A percentile compares a stretch with the other conserved stretches of the same genome.
These are phyloP conservation scores for Dendrobium catenatum DNA, from an alignment of 106 monocot species.

Conservation along the genomic window DNA sequence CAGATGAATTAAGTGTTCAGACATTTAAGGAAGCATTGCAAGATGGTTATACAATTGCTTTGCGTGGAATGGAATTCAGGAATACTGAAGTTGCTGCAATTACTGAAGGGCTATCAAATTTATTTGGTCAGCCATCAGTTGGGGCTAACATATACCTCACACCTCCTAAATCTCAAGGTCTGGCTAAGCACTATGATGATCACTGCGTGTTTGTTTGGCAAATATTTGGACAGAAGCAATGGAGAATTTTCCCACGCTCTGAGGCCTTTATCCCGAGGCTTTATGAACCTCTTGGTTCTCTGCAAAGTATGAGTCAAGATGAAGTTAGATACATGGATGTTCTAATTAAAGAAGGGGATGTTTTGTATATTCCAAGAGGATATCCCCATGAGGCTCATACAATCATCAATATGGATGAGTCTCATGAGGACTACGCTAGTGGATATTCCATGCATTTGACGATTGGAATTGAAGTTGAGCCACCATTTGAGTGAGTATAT, in stretches of 20 bases:
- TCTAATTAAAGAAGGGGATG: conserved; percentile 54
- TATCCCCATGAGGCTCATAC: conserved; percentile 82
- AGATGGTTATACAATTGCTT: conserved; percentile 64
- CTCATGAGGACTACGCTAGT: neutral
- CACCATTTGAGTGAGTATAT: conserved; percentile 81
- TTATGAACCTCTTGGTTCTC: conserved; percentile 38
- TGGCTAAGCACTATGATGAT: conserved; percentile 77
- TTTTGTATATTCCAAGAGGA: conserved; percentile 87
- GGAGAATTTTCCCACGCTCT: conserved; percentile 34
- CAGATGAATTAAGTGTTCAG: conserved; percentile 12
- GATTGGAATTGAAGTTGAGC: conserved; percentile 85
- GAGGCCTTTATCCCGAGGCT: conserved; percentile 51
- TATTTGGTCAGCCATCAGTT: conserved; percentile 90
- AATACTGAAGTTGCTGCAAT: conserved; percentile 48
- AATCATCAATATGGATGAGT: conserved; percentile 14
- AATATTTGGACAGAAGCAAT: conserved; percentile 53
- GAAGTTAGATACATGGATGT: conserved; percentile 15
- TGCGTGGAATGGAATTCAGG: conserved; percentile 73
- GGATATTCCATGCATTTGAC: conserved; percentile 75
- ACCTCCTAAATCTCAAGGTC: conserved; percentile 73
- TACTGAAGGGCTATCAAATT: conserved; percentile 32
- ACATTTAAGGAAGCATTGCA: conserved; percentile 57
- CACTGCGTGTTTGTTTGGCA: conserved; percentile 95
- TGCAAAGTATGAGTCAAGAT: conserved; percentile 10
- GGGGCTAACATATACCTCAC: conserved; percentile 85